Base-by-base conservation (phyloP, 495 filamentous ascomycete species). In the Hapsidospora chrysogenum region DNA sequence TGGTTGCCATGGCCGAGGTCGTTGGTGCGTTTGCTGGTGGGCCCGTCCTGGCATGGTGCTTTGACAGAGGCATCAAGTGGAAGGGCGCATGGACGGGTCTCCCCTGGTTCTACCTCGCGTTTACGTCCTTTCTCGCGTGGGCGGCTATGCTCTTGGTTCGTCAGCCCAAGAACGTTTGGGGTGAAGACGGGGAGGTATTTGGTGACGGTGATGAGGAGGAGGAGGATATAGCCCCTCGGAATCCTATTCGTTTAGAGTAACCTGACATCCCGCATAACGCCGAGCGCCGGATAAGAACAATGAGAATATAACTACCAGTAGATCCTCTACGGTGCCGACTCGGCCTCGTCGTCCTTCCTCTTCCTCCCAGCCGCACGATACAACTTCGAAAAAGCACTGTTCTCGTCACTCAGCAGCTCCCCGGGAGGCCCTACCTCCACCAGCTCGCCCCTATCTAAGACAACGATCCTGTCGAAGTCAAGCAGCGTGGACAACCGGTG, bases 401-500 rank as follows among this genome's bases (percentile, higher is more conserved):
- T n/a, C n/a, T n/a, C n/a, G n/a, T n/a, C n/a, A n/a, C n/a, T n/a
- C n/a, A n/a, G n/a, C n/a, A n/a, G n/a, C n/a, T n/a, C n/a, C n/a
- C n/a, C n/a, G n/a, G n/a, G n/a, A n/a, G n/a, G n/a, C n/a, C n/a
- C n/a, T n/a, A n/a, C n/a, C n/a, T n/a, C n/a, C n/a, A n/a, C n/a
- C n/a, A n/a, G n/a, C n/a, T n/a, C n/a, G n/a, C 14, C 30, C 31
- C 31, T 22, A n/a, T n/a, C n/a, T n/a, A 38, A 19, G 27, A 38
- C 36, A 20, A 23, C 28, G 16, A 40, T 26, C 19, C n/a, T 30
- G 27, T 50, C 47, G 26, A 37, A 47, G 40, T 72, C 68, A 11
- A 64, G 47, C 39, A 76, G 67, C 0, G 68, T 71, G 18, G 68
- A 57, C 17, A 76, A 56, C 19, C 63, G 59, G 43, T 76, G 70